Evolutionary conservation across 2,329 filamentous ascomycete genomes (phyloP).

Genomic region (Cryphonectria japonica): DNA sequence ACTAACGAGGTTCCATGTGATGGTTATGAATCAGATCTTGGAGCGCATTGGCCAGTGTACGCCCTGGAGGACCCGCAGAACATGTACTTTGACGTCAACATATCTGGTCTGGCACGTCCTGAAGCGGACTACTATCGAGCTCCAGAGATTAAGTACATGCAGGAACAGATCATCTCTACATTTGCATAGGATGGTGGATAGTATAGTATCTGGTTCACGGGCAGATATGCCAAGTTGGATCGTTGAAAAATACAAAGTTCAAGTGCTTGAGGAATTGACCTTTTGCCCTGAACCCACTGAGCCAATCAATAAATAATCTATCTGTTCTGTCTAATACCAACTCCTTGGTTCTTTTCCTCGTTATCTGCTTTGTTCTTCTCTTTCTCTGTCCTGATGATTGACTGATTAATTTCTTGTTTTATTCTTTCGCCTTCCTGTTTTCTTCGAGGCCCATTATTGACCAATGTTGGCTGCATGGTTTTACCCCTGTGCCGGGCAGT

Average conservation of each 20-base stretch:
- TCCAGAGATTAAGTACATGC: conserved; percentile 44
- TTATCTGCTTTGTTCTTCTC: not conserved
- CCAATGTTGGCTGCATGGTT: not conserved
- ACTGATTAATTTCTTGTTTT: not conserved
- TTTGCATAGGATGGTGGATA: not conserved
- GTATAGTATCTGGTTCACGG: conserved; percentile 25
- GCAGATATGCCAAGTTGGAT: too few relatives aligned
- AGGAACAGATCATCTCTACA: conserved; percentile 28
- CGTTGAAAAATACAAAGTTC: not conserved
- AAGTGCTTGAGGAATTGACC: not conserved
- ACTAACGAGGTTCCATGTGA: not conserved
- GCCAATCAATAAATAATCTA: not conserved
- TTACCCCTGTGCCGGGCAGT: not conserved
- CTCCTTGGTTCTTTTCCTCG: not conserved
- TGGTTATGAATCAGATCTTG: not conserved
- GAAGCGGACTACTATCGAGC: conserved; percentile 50
- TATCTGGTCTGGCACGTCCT: conserved; percentile 42
- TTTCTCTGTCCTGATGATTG: not conserved
- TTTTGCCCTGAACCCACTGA: not conserved
- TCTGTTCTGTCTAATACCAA: not conserved
- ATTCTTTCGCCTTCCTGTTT: not conserved
- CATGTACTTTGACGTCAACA: conserved; percentile 56
- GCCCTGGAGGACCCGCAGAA: conserved; percentile 45
- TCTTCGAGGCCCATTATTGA: not conserved
- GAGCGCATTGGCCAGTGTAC: conserved; percentile 49